phyloP scores from a whole-genome alignment of 495 filamentous ascomycete genomes.

The Penicillium desertorum region DNA sequence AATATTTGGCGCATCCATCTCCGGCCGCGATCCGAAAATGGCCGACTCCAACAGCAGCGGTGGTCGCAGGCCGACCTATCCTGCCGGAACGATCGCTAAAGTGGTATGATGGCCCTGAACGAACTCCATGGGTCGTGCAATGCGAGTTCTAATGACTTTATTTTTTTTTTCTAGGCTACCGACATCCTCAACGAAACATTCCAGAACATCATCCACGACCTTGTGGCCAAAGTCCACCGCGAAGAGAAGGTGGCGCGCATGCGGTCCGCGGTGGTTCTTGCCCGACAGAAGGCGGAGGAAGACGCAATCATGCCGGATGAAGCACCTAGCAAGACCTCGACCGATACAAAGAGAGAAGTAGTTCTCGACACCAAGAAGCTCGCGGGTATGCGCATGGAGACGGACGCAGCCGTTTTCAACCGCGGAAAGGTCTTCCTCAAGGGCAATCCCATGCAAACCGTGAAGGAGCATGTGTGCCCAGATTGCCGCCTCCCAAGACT shows the following conservation, averaged over 20 bases:
- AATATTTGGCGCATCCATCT: conserved; percentile 12
- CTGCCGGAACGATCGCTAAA: conserved; percentile 47
- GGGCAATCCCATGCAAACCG: conserved; percentile 72
- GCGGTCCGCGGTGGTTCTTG: conserved; percentile 68
- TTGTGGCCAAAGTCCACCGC: conserved; percentile 68
- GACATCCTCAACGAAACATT: conserved; percentile 65
- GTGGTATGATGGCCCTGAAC: conserved; percentile 34
- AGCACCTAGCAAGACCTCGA: conserved; percentile 32
- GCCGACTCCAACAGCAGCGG: conserved; percentile 41
- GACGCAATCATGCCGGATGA: conserved; percentile 42
- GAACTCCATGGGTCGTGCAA: background rate
- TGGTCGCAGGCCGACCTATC: conserved; percentile 33
- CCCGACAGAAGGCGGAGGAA: conserved; percentile 64
- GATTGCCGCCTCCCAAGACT: conserved; percentile 65
- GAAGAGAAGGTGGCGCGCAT: conserved; percentile 73
- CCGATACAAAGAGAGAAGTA: conserved; percentile 37
- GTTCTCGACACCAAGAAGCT: conserved; percentile 41
- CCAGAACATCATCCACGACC: conserved; percentile 71
- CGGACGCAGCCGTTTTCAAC: conserved; percentile 69
- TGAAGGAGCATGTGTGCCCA: conserved; percentile 66
- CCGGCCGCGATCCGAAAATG: conserved; percentile 33
- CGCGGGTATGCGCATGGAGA: conserved; percentile 56
- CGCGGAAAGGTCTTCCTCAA: conserved; percentile 69
- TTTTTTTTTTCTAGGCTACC: conserved; percentile 33
- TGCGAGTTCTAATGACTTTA: conserved; percentile 11